phyloP scores from a whole-genome alignment of 768 basidiomycete species.

The Lactarius hengduanensis region DNA sequence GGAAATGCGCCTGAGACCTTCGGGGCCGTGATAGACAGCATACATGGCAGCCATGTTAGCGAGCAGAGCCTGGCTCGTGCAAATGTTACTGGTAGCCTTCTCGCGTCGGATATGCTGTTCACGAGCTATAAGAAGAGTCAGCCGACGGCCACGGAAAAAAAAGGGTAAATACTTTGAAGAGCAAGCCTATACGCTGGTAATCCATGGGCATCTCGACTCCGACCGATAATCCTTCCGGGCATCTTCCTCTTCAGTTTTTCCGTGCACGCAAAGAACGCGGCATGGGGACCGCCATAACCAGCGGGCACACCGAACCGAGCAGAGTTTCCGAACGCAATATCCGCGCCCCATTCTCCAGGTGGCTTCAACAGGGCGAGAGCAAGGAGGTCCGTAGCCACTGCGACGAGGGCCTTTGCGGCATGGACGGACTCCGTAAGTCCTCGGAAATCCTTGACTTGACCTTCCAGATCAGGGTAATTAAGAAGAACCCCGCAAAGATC shows the following conservation, averaged over 20 bases:
- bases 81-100: slow-evolving; percentile 98
- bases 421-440: slow-evolving; percentile 68
- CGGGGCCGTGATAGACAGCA: slow-evolving; percentile 93
- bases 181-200: slow-evolving; percentile 89
- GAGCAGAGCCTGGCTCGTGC: slow-evolving; percentile 94
- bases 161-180: slow-evolving; percentile 75
- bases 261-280: slow-evolving; percentile 95
- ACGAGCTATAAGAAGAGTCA: slow-evolving; percentile 55
- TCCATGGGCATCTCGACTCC: slow-evolving; percentile 81
- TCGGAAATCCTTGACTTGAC: slow-evolving; percentile 72
- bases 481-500: slow-evolving; percentile 86
- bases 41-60: slow-evolving; percentile 99
- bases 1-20: slow-evolving; percentile 81
- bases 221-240: slow-evolving; percentile 95
- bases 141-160: neutral
- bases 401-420: slow-evolving; percentile 71
- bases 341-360: slow-evolving; percentile 98
- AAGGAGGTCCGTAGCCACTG: slow-evolving; percentile 88
- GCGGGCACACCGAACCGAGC: slow-evolving; percentile 95
- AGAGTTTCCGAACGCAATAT: slow-evolving; percentile 92
- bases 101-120: slow-evolving; percentile 98
- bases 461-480: slow-evolving; percentile 93
- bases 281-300: slow-evolving; percentile 98
- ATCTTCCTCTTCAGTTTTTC: slow-evolving; percentile 94
- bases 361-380: slow-evolving; percentile 91